These are phyloP conservation scores for Picochlorum sp. DNA, from an alignment of 139 green algal genomes.

Conservation along the genomic window DNA sequence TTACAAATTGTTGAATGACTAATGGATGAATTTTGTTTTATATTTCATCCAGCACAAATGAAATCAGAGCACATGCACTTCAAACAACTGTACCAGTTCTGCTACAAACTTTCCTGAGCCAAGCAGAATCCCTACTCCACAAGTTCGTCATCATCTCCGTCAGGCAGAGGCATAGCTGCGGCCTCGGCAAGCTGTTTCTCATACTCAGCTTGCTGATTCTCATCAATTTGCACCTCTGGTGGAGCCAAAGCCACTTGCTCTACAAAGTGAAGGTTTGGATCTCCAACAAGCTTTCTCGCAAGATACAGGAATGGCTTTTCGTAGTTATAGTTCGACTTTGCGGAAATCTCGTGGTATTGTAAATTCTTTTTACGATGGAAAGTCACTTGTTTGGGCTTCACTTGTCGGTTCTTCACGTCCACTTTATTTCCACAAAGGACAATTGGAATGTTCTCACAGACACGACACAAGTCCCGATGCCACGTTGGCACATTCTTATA, in stretches of 20 bases:
- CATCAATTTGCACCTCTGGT: conserved; percentile 89
- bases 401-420: conserved; percentile 99
- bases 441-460: conserved; percentile 99
- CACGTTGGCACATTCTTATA: conserved; percentile 99
- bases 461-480: conserved; percentile 95
- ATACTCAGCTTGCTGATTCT: conserved; percentile 76
- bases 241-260: conserved; percentile 85
- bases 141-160: conserved; percentile 68
- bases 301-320: conserved; percentile 99
- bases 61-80: no score
- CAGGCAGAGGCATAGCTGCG: conserved; percentile 59
- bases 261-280: conserved; percentile 91
- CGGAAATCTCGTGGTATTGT: conserved; percentile 99
- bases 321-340: conserved; percentile 99
- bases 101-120: background rate
- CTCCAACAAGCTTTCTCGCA: conserved; percentile 91
- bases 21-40: no score
- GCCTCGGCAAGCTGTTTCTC: conserved; percentile 66
- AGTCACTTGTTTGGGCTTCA: conserved; percentile 98
- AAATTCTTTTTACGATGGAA: conserved; percentile 99
- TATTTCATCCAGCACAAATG: no score
- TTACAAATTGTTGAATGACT: conserved; percentile 22
- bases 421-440: conserved; percentile 99
- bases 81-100: background rate
- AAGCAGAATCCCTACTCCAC: conserved; percentile 34